Conservation (phyloP, 148 eudicot species). For the Polygonum maritimum region DNA sequence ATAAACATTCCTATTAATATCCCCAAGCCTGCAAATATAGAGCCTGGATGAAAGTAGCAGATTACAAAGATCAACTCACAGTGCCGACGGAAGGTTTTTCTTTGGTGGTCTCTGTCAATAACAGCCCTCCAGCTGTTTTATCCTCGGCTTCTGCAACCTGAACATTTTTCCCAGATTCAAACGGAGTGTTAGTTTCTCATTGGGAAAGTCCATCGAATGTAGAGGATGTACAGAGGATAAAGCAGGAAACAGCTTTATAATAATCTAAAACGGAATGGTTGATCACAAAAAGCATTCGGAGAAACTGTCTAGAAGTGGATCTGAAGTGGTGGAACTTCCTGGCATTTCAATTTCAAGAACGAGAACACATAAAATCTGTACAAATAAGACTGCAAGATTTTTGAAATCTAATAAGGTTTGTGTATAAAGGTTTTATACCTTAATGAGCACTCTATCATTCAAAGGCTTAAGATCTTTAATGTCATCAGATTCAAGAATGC, state of each 20-base stretch:
- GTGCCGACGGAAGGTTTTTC: constrained; percentile 89
- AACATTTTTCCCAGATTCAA: constrained; percentile 8
- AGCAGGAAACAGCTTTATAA: neutral
- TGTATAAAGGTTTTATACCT: constrained; percentile 27
- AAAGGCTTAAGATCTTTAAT: constrained; percentile 73
- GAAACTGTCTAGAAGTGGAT: neutral
- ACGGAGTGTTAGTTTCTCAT: neutral
- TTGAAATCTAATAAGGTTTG: neutral
- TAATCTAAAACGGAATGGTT: neutral
- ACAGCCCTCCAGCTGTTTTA: constrained; percentile 75
- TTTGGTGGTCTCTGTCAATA: constrained; percentile 60
- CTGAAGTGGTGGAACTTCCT: too few species aligned
- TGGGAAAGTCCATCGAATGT: neutral
- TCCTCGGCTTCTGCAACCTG: constrained; percentile 75
- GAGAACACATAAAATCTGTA: neutral
- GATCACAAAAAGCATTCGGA: neutral
- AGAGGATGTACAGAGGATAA: neutral
- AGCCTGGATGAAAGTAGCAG: neutral
- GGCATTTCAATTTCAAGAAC: neutral
- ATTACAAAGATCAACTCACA: constrained; percentile 26
- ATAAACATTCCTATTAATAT: neutral
- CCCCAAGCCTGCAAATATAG: neutral
- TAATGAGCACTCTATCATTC: constrained; percentile 75
- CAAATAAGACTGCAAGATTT: neutral
- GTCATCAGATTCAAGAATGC: constrained; percentile 79